Evolutionary conservation across 225 moss, liverwort and hornwort genomes (phyloP), one percentile per base, ranked within the genome.

Genomic region (Physcomitrellopsis africana): DNA sequence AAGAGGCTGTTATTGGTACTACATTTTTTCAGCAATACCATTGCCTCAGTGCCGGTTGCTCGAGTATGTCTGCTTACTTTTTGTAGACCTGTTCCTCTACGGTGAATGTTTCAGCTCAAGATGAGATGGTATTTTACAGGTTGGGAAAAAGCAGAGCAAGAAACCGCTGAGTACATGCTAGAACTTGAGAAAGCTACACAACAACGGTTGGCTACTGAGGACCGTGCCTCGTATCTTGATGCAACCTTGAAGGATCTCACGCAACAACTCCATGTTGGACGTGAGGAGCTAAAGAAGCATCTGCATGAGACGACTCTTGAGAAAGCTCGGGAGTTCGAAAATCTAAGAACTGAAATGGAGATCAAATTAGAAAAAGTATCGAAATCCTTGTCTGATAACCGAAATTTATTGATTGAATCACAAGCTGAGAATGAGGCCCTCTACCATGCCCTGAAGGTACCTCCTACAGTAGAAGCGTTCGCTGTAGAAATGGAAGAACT

Each of bases 71-170:
- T 37, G 32, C 32, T 37, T 7, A 37, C 32, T 37, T 37, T 37
- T 37, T 37, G 7, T 37, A 1, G 32, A 37, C 4, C 32, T 37
- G 32, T 37, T 37, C 32, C 32, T 37, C 32, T 37, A 37, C 24
- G 32, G 32, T 4, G 32, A 37, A 37, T 7, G 32, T 37, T 24
- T 24, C 24, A 24, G 24, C 24, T 1, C 24, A 37, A 37, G 32
- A 37, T 37, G 32, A 37, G 32, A 37, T 37, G 32, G 6, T 46
- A 16, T 59, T 45, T 3, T 27, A 44, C 82, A 86, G 96, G 97
- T 61, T 97, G 97, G 97, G 97, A 97, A 86, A 97, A 92, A 69
- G 97, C 97, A 5, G 94, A 97, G 71, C 84, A 72, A 3, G 97
- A 94, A 75, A 87, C 97, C 8, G 79, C 76, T 18, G 84, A 84